Conservation (phyloP, 352 stramenopile genomes). For the Pythium coloratum region DNA sequence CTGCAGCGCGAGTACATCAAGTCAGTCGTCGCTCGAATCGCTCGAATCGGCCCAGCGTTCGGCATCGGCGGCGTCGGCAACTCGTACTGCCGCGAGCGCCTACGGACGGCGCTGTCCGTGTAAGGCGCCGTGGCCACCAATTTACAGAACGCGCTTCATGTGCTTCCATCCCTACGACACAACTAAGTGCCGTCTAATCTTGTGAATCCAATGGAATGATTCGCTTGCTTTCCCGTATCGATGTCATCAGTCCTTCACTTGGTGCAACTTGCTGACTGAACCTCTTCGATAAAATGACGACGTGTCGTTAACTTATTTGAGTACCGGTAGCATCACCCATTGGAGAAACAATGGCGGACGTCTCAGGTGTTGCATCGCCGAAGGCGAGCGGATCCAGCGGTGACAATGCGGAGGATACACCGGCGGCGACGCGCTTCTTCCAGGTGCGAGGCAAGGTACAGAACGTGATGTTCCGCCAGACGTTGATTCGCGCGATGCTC, state of each 20-base stretch:
- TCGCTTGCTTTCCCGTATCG: constrained; percentile 6
- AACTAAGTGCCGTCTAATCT: not conserved
- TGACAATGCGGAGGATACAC: not conserved
- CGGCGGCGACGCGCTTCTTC: constrained; percentile 37
- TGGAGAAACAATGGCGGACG: constrained; percentile 1
- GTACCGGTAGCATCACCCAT: not conserved
- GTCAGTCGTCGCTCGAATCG: constrained; percentile 80
- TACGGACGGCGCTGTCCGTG: constrained; percentile 41
- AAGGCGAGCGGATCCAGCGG: not conserved
- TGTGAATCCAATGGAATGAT: constrained; percentile 17
- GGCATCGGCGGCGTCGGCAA: constrained; percentile 90
- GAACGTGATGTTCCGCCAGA: constrained; percentile 84
- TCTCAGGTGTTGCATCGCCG: not conserved
- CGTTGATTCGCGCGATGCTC: constrained; percentile 72
- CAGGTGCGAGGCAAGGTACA: constrained; percentile 73
- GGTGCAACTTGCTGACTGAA: not conserved
- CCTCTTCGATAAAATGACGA: not conserved
- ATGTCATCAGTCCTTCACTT: not conserved
- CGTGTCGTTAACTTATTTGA: not conserved
- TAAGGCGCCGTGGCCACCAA: not conserved
- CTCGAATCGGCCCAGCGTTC: constrained; percentile 87
- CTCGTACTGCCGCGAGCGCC: constrained; percentile 53
- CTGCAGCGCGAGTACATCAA: constrained; percentile 84
- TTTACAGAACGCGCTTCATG: not conserved
- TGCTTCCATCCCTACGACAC: not conserved